Evolutionary conservation across 345 rosid genomes (phyloP), one percentile per base, ranked within the genome.

Genomic region (Eucalyptus erythrocorys): DNA sequence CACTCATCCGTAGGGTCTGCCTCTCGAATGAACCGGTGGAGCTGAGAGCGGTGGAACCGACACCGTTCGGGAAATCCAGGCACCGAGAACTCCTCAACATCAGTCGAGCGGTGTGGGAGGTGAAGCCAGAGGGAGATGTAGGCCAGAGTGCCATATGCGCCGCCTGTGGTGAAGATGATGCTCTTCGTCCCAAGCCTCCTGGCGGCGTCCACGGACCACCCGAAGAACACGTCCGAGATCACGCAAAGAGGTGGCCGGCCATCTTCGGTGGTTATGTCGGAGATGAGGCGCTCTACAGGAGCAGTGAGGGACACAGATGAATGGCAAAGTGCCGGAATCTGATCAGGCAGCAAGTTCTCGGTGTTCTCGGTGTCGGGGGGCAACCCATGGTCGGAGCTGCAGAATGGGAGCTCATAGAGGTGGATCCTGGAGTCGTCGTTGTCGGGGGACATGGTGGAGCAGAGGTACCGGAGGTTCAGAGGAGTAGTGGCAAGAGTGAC

Each of bases 351-450:
- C n/a, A 90, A 76, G 87, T 92, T 90, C 92, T 94, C 95, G 1
- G 93, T 88, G 94, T 87, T 94, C 80, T 94, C 94, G 0, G 85
- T 85, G 91, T 90, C 87, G 17, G 94, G 93, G 8, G 94, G 96
- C 15, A 95, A 89, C 19, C 92, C 95, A 22, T 92, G 91, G 26
- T 92, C 93, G n/a, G 91, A 9, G 87, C 90, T 88, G 49, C 87
- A 40, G 91, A 91, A 93, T 14, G 91, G 91, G 13, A 95, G 91
- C 88, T 92, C 93, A 47, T 87, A 82, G 82, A 76, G 82, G 47
- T 43, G 16, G 91, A 95, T 85, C 10, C 66, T 59, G 30, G 89
- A 26, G 26, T 91, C 68, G 40, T 87, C 13, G 48, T 43, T 34
- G 9, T 85, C 16, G n/a, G 87, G n/a, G 7, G 86, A 11, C 26